phyloP scores from a whole-genome alignment of 352 stramenopile species.

The Phytophthora tubulina region DNA sequence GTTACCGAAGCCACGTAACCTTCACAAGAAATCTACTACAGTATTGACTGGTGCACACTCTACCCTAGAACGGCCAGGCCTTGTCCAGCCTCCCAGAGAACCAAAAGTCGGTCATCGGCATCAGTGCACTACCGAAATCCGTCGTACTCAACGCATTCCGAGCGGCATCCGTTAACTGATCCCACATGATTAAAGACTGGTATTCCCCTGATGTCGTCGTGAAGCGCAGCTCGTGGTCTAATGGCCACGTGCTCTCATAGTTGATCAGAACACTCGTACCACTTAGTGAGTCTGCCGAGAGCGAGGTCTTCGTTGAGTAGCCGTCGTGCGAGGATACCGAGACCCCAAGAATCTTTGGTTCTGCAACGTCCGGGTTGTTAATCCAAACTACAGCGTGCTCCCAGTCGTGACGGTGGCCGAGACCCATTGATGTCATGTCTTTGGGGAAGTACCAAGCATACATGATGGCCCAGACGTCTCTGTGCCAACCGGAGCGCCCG shows the following conservation, averaged over 20 bases:
- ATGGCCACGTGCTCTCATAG: constrained; percentile 1
- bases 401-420: constrained; percentile 14
- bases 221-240: not conserved
- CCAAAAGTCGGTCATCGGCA: constrained; percentile 5
- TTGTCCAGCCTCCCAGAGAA: not conserved
- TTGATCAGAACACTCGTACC: constrained; percentile 1
- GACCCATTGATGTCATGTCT: not conserved
- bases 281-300: not conserved
- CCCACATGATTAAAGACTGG: constrained; percentile 4
- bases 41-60: not conserved
- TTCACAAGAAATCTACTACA: not conserved
- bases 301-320: not conserved
- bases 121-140: not conserved
- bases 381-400: constrained; percentile 12
- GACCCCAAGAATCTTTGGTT: not conserved
- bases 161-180: not conserved
- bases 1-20: not conserved
- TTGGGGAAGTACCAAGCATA: constrained; percentile 15
- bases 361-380: constrained; percentile 5
- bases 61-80: constrained; percentile 5
- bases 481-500: constrained; percentile 7
- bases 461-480: constrained; percentile 10
- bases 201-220: not conserved
- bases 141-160: not conserved
- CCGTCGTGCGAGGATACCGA: constrained; percentile 1